Conservation (phyloP, 345 rosid genomes). For the Lagerstroemia speciosa region DNA sequence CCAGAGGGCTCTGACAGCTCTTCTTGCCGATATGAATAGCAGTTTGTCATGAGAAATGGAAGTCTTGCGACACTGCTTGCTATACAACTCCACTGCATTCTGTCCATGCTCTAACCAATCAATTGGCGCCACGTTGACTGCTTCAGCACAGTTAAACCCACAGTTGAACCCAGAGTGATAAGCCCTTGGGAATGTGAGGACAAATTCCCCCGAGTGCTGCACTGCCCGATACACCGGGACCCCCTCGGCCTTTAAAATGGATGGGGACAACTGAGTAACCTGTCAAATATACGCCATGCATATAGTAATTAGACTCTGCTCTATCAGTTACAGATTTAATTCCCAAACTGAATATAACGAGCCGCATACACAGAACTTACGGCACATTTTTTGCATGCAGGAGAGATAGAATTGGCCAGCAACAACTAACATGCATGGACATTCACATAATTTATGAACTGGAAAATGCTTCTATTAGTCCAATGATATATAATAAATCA, state of each 20-base stretch:
- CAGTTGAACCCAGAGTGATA: constrained; percentile 96
- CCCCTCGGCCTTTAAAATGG: constrained; percentile 70
- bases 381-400: background rate
- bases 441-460: too few species aligned
- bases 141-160: constrained; percentile 99
- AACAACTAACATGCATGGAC: background rate
- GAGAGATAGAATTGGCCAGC: background rate
- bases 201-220: constrained; percentile 84
- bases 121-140: constrained; percentile 97
- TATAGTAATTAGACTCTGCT: constrained; percentile 5
- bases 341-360: background rate
- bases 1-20: constrained; percentile 56
- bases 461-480: too few species aligned
- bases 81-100: constrained; percentile 79
- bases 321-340: background rate
- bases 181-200: constrained; percentile 91
- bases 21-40: constrained; percentile 59
- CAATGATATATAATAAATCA: too few species aligned
- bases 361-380: too few species aligned
- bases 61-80: constrained; percentile 73
- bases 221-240: constrained; percentile 78
- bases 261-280: constrained; percentile 96
- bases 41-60: constrained; percentile 94
- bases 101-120: constrained; percentile 96
- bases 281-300: constrained; percentile 22